Evolutionary conservation across 192 early-diverging fungal genomes (phyloP), one percentile per base, ranked within the genome.

Genomic region (Mycoemilia scoparia): DNA sequence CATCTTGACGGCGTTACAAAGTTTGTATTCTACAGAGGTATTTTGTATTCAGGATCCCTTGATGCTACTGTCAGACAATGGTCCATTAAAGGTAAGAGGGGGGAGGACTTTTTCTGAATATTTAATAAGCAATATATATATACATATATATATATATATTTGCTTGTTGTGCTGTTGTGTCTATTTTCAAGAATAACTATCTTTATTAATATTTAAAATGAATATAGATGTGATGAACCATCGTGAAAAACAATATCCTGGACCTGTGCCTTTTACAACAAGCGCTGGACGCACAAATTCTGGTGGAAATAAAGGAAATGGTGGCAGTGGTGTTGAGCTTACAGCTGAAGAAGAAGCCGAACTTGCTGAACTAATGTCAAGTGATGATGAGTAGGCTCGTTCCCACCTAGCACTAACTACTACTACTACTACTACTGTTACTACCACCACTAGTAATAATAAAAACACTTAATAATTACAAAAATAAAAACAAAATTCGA

Each of bases 291-390:
- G 29, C 34, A 27, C 31, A 28, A 19, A 13, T 16, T 17, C 36
- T 14, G 24, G 26, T 32, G 21, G n/a, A 33, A 28, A 12, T 8
- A 23, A 50, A 43, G 21, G 15, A 12, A 25, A 21, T 22, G 22
- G 17, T 13, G 26, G 32, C 2, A 21, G 24, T 20, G 29, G 25
- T n/a, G 38, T 45, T 11, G 45, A 47, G 24, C 43, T 95, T 38
- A 96, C 90, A 7, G 85, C 74, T 31, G 90, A 96, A 43, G 90
- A 92, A 42, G 86, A 92, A 36, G 54, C 70, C 13, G 87, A 90
- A 54, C 51, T 92, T 28, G 82, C 70, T 0, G 90, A 90, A 49
- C 68, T 95, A 19, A 75, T 87, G 74, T 70, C 54, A 13, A 73
- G 72, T 34, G 66, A 79, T 22, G 62, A 73, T 18, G 66, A 69